These are phyloP conservation scores for Mucor mucedo DNA, from an alignment of 371 early-diverging fungal species.

Conservation along the genomic window DNA sequence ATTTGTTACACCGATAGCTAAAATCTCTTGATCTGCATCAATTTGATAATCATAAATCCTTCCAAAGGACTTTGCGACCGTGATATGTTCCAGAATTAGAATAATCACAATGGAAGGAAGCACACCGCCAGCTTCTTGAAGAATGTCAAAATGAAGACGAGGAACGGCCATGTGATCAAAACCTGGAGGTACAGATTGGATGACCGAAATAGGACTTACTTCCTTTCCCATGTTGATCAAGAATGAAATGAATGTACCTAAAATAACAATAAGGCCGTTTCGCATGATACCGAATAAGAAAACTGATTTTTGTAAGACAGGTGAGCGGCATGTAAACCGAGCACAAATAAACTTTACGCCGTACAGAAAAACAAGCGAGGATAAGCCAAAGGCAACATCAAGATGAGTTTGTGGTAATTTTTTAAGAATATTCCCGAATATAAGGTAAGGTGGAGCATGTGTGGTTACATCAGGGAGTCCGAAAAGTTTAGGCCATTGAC, in stretches of 20 bases:
- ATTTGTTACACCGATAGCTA: slow-evolving; percentile 86
- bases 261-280: slow-evolving; percentile 48
- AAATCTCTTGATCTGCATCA: slow-evolving; percentile 79
- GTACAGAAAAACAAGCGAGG: slow-evolving; percentile 47
- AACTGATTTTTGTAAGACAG: slow-evolving; percentile 28
- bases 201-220: slow-evolving; percentile 49
- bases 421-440: slow-evolving; percentile 53
- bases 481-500: slow-evolving; percentile 73
- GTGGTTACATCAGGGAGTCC: slow-evolving; percentile 69
- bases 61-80: slow-evolving; percentile 76
- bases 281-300: slow-evolving; percentile 57
- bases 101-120: slow-evolving; percentile 71
- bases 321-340: slow-evolving; percentile 34
- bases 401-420: slow-evolving; percentile 41
- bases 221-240: slow-evolving; percentile 30
- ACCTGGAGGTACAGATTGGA: slow-evolving; percentile 72
- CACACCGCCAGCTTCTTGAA: slow-evolving; percentile 47
- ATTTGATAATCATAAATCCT: slow-evolving; percentile 59
- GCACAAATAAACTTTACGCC: slow-evolving; percentile 36
- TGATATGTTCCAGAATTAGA: slow-evolving; percentile 81
- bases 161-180: slow-evolving; percentile 65
- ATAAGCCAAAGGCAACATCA: slow-evolving; percentile 58
- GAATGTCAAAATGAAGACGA: slow-evolving; percentile 36
- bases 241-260: slow-evolving; percentile 47
- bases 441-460: slow-evolving; percentile 56